These are phyloP conservation scores for Pseudozyma tsukubaensis DNA, from an alignment of 1,284 basidiomycete species.

Conservation along the genomic window DNA sequence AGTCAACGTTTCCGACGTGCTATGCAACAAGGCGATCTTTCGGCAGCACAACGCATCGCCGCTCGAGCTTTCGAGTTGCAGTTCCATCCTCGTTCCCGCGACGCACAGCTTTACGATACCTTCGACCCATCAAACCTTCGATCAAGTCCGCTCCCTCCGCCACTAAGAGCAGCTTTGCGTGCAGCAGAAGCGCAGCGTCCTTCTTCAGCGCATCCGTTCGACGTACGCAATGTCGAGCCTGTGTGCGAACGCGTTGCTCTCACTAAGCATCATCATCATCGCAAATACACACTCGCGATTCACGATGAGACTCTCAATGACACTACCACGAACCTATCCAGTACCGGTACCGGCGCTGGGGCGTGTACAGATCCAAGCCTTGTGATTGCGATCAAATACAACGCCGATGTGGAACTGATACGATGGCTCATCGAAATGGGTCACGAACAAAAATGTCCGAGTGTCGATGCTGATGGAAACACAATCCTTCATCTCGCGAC, in stretches of 20 bases:
- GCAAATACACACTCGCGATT: conserved; percentile 38
- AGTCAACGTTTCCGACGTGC: conserved; percentile 56
- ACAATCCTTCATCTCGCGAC: conserved; percentile 54
- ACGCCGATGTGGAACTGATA: conserved; percentile 53
- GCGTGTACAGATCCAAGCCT: conserved; percentile 32
- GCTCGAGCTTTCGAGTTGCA: conserved; percentile 37
- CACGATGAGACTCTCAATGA: conserved; percentile 19
- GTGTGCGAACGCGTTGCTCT: conserved; percentile 3
- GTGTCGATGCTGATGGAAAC: conserved; percentile 40
- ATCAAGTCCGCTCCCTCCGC: conserved; percentile 2
- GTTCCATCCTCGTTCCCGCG: conserved; percentile 1
- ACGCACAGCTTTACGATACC: not conserved
- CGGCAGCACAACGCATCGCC: conserved; percentile 40
- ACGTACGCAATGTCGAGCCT: conserved; percentile 43
- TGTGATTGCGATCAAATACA: conserved; percentile 52
- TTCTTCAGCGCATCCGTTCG: conserved; percentile 37
- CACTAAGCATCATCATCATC: conserved; percentile 26
- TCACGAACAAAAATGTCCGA: conserved; percentile 48
- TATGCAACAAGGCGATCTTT: conserved; percentile 50
- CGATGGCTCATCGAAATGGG: conserved; percentile 64
- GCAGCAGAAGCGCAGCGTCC: conserved; percentile 37
- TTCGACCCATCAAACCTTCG: not conserved
- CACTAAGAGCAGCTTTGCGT: conserved; percentile 24
- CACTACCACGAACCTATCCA: not conserved
- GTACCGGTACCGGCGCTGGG: not conserved